Base-by-base conservation (phyloP, 345 rosid species). In the Citrus inodora region DNA sequence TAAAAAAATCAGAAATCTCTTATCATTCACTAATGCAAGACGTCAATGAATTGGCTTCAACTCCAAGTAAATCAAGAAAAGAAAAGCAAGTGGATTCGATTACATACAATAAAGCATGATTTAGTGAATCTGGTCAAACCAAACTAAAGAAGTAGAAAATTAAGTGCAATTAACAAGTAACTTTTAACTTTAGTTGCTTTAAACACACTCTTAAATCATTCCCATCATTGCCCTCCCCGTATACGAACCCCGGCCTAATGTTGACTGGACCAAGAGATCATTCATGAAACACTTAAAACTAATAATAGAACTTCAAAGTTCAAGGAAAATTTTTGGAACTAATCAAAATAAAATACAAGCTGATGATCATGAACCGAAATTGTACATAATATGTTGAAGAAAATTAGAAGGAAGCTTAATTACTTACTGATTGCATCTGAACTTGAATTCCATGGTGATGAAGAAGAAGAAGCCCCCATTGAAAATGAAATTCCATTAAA, bases 401-500 rank as follows among this genome's bases (percentile, higher is more conserved):
- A 17, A 38, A 19, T 13, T 19, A 27, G n/a, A 64, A 33, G 37
- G 0, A 76, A 61, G 48, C 51, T 37, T 46, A 33, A 87, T 46
- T 11, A 46, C 97, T 85, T 67, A 92, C 97, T 82, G 89, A 84
- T 80, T 67, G 76, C 63, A 9, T 78, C 80, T 66, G 95, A 80
- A 56, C 83, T 85, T 64, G 98, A 89, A 86, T 91, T 95, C 89
- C 80, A 76, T 16, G 88, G 87, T 51, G 33, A 32, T 32, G 89
- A 46, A 3, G 51, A 3, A 11, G 48, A 10, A 42, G 17, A 86
- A 81, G 64, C 80, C 55, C 88, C 88, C 71, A 76, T 71, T 6
- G 92, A 80, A 81, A 85, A 85, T 17, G 98, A 89, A 82, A 89
- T 71, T 33, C 91, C 83, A 65, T 84, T 80, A 79, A 90, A 78